A percentile compares a stretch with the other conserved stretches of the same genome.
These are phyloP conservation scores for Beauveria sp. DNA, from an alignment of 2,329 filamentous ascomycete genomes.

Conservation along the genomic window DNA sequence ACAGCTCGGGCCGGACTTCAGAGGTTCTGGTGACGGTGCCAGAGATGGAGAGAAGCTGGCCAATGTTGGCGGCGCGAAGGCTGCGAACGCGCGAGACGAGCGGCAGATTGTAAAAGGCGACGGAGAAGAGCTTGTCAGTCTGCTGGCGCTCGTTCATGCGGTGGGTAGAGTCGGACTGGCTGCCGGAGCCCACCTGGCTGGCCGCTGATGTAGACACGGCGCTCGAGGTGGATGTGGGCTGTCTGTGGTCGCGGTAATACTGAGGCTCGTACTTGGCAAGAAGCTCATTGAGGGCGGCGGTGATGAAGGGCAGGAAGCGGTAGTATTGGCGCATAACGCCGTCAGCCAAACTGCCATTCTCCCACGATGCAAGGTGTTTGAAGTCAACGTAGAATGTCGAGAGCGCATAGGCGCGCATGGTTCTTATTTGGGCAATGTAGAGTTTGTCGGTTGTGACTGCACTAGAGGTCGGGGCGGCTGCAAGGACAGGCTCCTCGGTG, in stretches of 20 bases:
- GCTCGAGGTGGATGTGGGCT: conserved; percentile 64
- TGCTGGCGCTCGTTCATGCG: conserved; percentile 89
- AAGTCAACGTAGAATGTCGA: conserved; percentile 85
- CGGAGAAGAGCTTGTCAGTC: conserved; percentile 89
- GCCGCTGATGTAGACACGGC: conserved; percentile 61
- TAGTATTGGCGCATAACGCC: conserved; percentile 90
- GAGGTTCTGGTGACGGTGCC: conserved; percentile 95
- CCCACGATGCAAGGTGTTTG: conserved; percentile 70
- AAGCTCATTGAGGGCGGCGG: conserved; percentile 80
- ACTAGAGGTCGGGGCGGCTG: conserved; percentile 57
- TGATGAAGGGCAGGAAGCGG: conserved; percentile 87
- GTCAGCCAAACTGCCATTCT: conserved; percentile 73
- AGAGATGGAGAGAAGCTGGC: conserved; percentile 88
- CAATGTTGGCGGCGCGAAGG: conserved; percentile 82
- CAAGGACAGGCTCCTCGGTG: conserved; percentile 59
- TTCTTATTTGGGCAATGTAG: conserved; percentile 77
- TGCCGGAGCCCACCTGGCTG: conserved; percentile 54
- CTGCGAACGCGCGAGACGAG: conserved; percentile 80
- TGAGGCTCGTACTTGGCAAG: conserved; percentile 90
- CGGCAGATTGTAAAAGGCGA: conserved; percentile 90
- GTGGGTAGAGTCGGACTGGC: conserved; percentile 58
- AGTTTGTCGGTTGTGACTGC: conserved; percentile 71
- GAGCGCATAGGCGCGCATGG: conserved; percentile 64
- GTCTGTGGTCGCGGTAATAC: conserved; percentile 89
- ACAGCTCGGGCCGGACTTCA: conserved; percentile 90